Base-by-base conservation (phyloP, 108 stramenopile species). In the Stephanodiscus triporus region DNA sequence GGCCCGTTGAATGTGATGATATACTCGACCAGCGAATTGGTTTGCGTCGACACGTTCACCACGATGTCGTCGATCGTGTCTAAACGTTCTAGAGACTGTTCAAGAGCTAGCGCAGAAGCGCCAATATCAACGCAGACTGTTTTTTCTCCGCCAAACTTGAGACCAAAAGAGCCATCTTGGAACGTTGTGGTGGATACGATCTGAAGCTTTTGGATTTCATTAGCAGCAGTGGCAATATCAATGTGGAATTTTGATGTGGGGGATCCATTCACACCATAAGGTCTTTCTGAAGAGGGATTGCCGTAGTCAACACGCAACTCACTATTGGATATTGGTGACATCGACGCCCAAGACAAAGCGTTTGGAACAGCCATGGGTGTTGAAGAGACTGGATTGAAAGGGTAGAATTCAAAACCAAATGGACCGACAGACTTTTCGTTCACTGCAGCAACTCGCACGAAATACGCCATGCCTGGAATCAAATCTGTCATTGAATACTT, bases 21-120 rank as follows among this genome's bases (percentile, higher is more conserved):
- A 57, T 68, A 65, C 20, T 26, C 68, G 17, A 51, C 9, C 19
- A 61, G 49, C 11, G 14, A 64, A 38, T 43, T 54, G 14, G 64
- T 70, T 60, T 64, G 36, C 22, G 45, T 5, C 45, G 60, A 10
- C 36, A 16, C 73, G 1, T 62, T 37, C 11, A 90, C 86, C 26
- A 66, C 70, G 7, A 92, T 84, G 19, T 77, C 70, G 23, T 63
- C 69, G 11, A 90, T 42, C 17, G 76, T 86, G 63, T 74, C 82
- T 40, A 92, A 78, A 24, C 43, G 42, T 67, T 89, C 85, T 9
- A 92, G 79, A 29, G 87, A 86, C 0, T 43, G 30, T 64, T 87
- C 66, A 10, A 92, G 38, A 17, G 24, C 71, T 2, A 23, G 54
- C 10, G 85, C 86, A 17, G 77, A 72, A 17, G 81, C 73, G 45